Base-by-base conservation (phyloP, 345 rosid genomes). In the Lagerstroemia speciosa region DNA sequence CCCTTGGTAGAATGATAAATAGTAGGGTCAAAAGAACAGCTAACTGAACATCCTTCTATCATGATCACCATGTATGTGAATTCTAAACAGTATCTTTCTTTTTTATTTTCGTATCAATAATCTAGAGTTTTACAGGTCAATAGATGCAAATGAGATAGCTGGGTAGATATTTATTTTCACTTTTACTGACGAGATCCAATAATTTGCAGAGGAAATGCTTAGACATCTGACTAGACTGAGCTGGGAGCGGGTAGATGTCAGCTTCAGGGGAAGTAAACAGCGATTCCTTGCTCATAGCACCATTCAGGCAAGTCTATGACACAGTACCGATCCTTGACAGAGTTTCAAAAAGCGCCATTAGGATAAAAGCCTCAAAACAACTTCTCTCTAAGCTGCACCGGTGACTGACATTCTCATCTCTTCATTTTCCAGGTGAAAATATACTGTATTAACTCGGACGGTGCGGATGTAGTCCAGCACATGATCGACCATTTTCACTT, bases 241-340 rank as follows among this genome's bases (percentile, higher is more conserved):
- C 72, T 93, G 98, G 97, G 93, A 93, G 70, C 72, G 97, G 63
- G 73, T 88, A 33, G 93, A 93, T 66, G 98, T 87, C 74, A 81
- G 81, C 80, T 93, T 90, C 81, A 82, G 83, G 4, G 88, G 97
- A 81, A 87, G 82, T 19, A 37, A 70, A 40, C 96, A 88, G 74
- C 79, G 86, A 78, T 69, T 82, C 65, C 60, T 87, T 9, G 97
- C 97, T 34, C 97, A 90, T 76, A 83, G 11, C 71, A 85, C 96
- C 66, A 93, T 93, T 76, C 93, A 84, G 97, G 98, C 78, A 70
- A 84, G 85, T 73, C 36, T 53, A 24, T n/a, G 10, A 32, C 68
- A 53, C 65, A 27, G n/a, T 26, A 34, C 63, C 15, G 32, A 62
- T 19, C 29, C 66, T 71, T 14, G 58, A n/a, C n/a, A n/a, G 30